Conservation (phyloP, 495 filamentous ascomycete species). For the Diplogelasinospora grovesii region DNA sequence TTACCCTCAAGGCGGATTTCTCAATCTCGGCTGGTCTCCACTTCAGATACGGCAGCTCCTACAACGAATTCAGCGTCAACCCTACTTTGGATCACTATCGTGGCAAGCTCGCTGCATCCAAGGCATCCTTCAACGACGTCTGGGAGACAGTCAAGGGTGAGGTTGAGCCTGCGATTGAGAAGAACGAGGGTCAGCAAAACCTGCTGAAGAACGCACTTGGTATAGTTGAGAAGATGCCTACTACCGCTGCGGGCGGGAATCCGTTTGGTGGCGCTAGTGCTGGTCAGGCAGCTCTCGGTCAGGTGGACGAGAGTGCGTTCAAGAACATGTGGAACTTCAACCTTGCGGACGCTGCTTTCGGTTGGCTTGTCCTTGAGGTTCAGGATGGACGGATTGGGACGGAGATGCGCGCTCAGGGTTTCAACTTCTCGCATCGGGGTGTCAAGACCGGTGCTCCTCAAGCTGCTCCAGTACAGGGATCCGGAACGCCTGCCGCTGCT, state of each 20-base stretch:
- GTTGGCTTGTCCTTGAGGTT: slow-evolving; percentile 89
- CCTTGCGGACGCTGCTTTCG: slow-evolving; percentile 93
- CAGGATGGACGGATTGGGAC: slow-evolving; percentile 93
- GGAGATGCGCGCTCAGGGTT: slow-evolving; percentile 96
- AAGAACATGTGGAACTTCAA: slow-evolving; percentile 99
- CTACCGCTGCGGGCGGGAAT: slow-evolving; percentile 87
- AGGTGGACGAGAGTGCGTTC: slow-evolving; percentile 97
- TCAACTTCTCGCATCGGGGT: slow-evolving; percentile 95
- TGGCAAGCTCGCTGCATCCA: slow-evolving; percentile 98
- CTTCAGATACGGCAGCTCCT: slow-evolving; percentile 98
- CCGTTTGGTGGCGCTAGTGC: slow-evolving; percentile 84
- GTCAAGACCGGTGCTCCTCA: slow-evolving; percentile 43
- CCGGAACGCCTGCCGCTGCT: slow-evolving; percentile 25
- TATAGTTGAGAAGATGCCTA: slow-evolving; percentile 94
- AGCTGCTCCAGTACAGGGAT: slow-evolving; percentile 24
- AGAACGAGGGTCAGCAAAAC: slow-evolving; percentile 88
- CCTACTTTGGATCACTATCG: slow-evolving; percentile 97
- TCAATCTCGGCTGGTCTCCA: slow-evolving; percentile 96
- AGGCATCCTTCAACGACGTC: slow-evolving; percentile 97
- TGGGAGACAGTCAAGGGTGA: slow-evolving; percentile 98
- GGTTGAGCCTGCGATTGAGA: slow-evolving; percentile 84
- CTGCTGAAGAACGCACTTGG: slow-evolving; percentile 82
- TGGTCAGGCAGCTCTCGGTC: slow-evolving; percentile 60
- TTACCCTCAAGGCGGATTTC: slow-evolving; percentile 96
- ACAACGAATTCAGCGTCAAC: slow-evolving; percentile 99